These are phyloP conservation scores for Mycena leptocephala DNA, from an alignment of 768 basidiomycete genomes.

Conservation along the genomic window DNA sequence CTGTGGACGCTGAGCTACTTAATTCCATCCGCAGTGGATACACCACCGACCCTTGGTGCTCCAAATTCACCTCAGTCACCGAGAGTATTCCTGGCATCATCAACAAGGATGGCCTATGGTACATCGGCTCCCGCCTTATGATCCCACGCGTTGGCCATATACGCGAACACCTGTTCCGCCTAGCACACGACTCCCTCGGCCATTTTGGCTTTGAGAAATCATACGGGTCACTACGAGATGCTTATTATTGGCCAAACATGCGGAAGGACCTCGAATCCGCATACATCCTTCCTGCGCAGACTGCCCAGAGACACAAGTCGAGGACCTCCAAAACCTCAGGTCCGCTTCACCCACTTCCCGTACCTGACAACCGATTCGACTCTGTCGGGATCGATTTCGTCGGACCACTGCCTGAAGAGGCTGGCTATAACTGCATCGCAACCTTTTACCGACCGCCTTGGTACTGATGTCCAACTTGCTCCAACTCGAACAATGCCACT, in stretches of 20 bases:
- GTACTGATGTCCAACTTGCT: conserved; percentile 25
- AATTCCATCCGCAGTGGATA: conserved; percentile 1
- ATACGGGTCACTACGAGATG: too few species aligned
- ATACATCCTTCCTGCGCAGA: conserved; percentile 45
- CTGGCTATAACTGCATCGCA: too few species aligned
- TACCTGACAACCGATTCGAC: conserved; percentile 31
- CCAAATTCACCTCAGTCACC: conserved; percentile 5
- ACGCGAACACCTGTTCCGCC: conserved; percentile 25
- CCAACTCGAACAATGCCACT: conserved; percentile 29
- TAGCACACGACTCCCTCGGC: too few species aligned
- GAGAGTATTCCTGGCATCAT: conserved; percentile 3
- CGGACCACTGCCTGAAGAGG: conserved; percentile 38
- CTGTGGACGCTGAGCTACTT: background rate
- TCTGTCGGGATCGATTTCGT: conserved; percentile 33
- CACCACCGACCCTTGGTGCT: conserved; percentile 16
- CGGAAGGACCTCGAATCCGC: conserved; percentile 13
- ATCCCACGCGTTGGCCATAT: conserved; percentile 1
- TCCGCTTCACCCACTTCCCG: conserved; percentile 41
- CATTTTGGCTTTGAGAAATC: too few species aligned
- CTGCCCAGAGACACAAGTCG: conserved; percentile 52
- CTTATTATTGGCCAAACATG: conserved; percentile 30
- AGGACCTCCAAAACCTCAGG: conserved; percentile 31
- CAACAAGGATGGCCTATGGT: background rate
- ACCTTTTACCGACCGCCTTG: conserved; percentile 21
- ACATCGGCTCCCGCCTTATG: conserved; percentile 2